Percentiles rank a stretch among this genome's conserved stretches.
Evolutionary conservation across 768 basidiomycete genomes (phyloP).

Genomic region (Mrakia gelida): DNA sequence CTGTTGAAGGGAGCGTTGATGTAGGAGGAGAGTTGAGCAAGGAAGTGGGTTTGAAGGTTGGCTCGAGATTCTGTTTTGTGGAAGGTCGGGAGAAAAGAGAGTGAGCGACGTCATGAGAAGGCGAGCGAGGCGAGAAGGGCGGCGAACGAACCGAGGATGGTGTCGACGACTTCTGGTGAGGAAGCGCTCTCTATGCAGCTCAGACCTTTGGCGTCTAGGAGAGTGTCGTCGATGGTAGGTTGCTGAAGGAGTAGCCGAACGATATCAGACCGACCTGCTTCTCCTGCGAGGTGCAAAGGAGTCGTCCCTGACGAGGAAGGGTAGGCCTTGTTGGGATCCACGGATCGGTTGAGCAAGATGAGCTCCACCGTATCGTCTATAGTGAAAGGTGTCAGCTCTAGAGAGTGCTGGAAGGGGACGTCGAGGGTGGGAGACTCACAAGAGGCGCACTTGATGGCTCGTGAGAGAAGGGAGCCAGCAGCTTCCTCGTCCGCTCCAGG

Average conservation of each 20-base stretch:
- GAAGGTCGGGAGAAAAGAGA: background rate
- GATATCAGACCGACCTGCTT: conserved; percentile 66
- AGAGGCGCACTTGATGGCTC: conserved; percentile 39
- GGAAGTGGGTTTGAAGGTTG: conserved; percentile 46
- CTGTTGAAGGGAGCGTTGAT: conserved; percentile 25
- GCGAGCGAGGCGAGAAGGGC: conserved; percentile 51
- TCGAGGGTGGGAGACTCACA: conserved; percentile 34
- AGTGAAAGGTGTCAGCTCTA: background rate
- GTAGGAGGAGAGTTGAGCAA: conserved; percentile 36
- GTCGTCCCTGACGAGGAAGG: conserved; percentile 62
- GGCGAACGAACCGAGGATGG: conserved; percentile 48
- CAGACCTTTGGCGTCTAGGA: conserved; percentile 62
- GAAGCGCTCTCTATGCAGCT: conserved; percentile 70
- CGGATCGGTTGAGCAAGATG: conserved; percentile 32
- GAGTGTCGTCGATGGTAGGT: conserved; percentile 71
- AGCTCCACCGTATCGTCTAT: conserved; percentile 34
- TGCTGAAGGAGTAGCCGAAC: conserved; percentile 74
- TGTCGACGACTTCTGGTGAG: conserved; percentile 59
- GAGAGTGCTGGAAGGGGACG: background rate
- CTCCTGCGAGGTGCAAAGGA: conserved; percentile 68
- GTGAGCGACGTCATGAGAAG: background rate
- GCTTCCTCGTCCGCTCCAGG: conserved; percentile 32
- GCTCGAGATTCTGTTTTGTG: conserved; percentile 65
- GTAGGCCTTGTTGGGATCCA: conserved; percentile 33
- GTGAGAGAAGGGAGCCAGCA: conserved; percentile 32